Evolutionary conservation across 2,329 filamentous ascomycete species (phyloP).

Genomic region (Sarocladium strictum): DNA sequence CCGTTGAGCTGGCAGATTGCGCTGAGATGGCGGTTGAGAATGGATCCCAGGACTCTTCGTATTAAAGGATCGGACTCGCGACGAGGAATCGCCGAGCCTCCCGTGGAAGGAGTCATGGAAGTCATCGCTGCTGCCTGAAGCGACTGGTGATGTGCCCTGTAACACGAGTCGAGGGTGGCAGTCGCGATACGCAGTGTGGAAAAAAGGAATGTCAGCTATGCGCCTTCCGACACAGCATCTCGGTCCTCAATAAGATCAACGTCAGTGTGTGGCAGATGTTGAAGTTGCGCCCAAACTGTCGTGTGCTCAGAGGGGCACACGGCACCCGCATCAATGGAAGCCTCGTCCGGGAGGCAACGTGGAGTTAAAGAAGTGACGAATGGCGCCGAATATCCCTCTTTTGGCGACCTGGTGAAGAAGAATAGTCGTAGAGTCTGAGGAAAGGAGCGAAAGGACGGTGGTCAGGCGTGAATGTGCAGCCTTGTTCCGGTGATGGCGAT

Average conservation of each 20-base stretch:
- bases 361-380: background rate
- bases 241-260: background rate
- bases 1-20: conserved; percentile 69
- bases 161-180: background rate
- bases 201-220: background rate
- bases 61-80: conserved; percentile 40
- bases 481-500: background rate
- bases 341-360: background rate
- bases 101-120: background rate
- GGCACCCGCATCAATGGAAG: conserved; percentile 7
- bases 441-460: background rate
- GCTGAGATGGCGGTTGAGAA: conserved; percentile 63
- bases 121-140: conserved; percentile 3
- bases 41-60: conserved; percentile 34
- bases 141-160: background rate
- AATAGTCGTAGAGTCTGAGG: background rate
- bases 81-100: conserved; percentile 20
- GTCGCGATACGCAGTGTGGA: background rate
- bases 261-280: background rate
- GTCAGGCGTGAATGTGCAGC: background rate
- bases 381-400: no score
- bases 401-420: no score
- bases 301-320: conserved; percentile 6
- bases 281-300: background rate
- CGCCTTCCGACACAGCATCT: background rate